Conservation (phyloP, 2,329 filamentous ascomycete genomes). For the Fusarium staphyleae region DNA sequence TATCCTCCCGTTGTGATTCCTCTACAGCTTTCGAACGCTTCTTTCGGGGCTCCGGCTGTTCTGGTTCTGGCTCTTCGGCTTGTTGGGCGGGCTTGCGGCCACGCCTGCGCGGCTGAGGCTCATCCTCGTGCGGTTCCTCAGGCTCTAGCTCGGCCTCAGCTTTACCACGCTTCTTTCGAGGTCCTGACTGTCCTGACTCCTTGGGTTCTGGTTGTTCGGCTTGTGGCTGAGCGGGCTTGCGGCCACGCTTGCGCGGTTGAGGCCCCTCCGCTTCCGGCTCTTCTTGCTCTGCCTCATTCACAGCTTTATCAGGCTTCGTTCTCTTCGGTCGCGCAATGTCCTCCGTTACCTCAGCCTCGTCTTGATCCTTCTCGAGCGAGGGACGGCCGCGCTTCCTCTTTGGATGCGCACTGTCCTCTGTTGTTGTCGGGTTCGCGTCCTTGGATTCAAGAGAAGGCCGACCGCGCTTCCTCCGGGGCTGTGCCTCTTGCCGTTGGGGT, state of each 20-base stretch:
- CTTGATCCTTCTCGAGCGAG: conserved; percentile 34
- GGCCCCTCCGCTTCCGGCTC: conserved; percentile 18
- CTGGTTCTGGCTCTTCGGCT: background rate
- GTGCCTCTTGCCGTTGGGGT: conserved; percentile 14
- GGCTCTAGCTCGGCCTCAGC: conserved; percentile 7
- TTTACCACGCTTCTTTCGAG: conserved; percentile 23
- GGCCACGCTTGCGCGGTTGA: conserved; percentile 23
- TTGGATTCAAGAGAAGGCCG: conserved; percentile 37
- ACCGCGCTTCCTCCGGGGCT: conserved; percentile 40
- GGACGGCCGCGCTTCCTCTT: conserved; percentile 49
- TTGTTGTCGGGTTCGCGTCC: conserved; percentile 6
- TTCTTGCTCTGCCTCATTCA: conserved; percentile 12
- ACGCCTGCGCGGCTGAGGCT: conserved; percentile 20
- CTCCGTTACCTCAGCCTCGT: conserved; percentile 15
- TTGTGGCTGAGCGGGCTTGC: conserved; percentile 7
- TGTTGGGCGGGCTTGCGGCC: conserved; percentile 12
- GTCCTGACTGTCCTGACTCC: no score
- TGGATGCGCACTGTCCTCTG: conserved; percentile 32
- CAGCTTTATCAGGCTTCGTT: conserved; percentile 20
- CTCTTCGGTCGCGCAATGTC: conserved; percentile 26
- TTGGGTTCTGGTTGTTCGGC: conserved; percentile 7
- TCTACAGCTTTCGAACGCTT: background rate
- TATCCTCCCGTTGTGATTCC: conserved; percentile 6
- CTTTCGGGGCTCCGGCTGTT: no score
- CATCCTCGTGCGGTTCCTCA: conserved; percentile 19